Base-by-base conservation (phyloP, 2,329 filamentous ascomycete species). In the Cercospora sp. region DNA sequence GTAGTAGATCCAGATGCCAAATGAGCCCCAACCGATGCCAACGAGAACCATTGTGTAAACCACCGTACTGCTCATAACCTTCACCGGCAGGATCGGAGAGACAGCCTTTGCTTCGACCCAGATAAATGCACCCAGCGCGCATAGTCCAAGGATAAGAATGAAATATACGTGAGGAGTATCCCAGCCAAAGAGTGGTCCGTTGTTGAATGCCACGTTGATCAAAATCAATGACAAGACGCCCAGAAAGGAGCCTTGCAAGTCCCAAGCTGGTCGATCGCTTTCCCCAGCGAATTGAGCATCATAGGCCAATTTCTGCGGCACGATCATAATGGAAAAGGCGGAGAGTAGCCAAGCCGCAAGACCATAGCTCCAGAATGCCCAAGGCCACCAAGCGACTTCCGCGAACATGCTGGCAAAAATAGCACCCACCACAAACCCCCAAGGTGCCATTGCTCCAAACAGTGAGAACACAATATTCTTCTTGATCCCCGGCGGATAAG, bases 391-490 rank as follows among this genome's bases (percentile, higher is more conserved):
- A 0, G 74, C 68, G 8, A 77, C 63, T 28, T 71, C 55, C 8
- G 75, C 76, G 61, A 81, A 80, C 7, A 80, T 70, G 60, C 74
- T 74, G 32, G 75, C 77, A 30, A 75, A 79, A 2, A 76, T 62
- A 0, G 76, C 76, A 40, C 79, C 79, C 53, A 78, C 69, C 30
- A 80, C 75, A 43, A 77, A 79, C 1, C 79, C 79, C 65, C 73
- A 72, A 2, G 79, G 79, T 7, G 78, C 79, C 66, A 74, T 74
- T 4, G 77, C 77, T 21, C 78, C 79, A 55, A 81, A 81, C 6
- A 80, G 69, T 37, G 76, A 76, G 67, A 80, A 80, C 7, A 79
- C 74, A 26, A 81, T 76, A 70, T 80, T 79, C 72, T 81, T 81
- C 67, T 77, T 78, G 57, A 76, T 74, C 1, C 79, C 77, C 1